A percentile compares a stretch with the other conserved stretches of the same genome.
These are phyloP conservation scores for Licmophora abbreviata DNA, from an alignment of 108 stramenopile species.

Conservation along the genomic window DNA sequence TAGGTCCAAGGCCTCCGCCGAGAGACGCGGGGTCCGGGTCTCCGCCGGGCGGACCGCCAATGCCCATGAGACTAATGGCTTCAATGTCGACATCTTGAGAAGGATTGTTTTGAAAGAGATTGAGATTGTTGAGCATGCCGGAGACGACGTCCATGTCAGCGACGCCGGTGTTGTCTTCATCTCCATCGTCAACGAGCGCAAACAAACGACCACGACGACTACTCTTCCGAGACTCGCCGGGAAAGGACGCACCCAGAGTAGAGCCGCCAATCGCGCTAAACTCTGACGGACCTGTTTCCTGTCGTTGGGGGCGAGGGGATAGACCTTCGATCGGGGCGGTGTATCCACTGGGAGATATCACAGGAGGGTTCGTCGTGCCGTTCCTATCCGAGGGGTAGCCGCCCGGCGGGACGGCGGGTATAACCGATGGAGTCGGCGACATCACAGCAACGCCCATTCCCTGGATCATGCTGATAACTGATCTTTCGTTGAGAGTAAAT, in stretches of 20 bases:
- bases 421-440: not conserved
- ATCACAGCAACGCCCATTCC: too few relatives aligned
- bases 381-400: not conserved
- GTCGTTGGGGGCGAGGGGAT: not conserved
- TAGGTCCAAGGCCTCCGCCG: not conserved
- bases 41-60: constrained; percentile 22
- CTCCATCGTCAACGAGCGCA: constrained; percentile 72
- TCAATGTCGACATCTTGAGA: constrained; percentile 75
- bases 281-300: not conserved
- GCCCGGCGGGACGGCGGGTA: constrained; percentile 1
- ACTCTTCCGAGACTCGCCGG: constrained; percentile 9
- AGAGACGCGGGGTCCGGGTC: not conserved
- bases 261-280: not conserved
- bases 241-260: not conserved
- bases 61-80: constrained; percentile 62
- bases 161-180: constrained; percentile 21
- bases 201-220: constrained; percentile 66
- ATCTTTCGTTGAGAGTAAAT: constrained; percentile 23
- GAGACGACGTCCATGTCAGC: constrained; percentile 63
- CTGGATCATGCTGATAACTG: too few relatives aligned
- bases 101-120: constrained; percentile 48
- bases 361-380: constrained; percentile 10
- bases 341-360: constrained; percentile 7
- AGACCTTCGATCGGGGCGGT: constrained; percentile 10
- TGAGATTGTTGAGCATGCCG: constrained; percentile 66